Base-by-base conservation (phyloP, 1,139 yeast genomes). In the Lodderomyces elongisporus region DNA sequence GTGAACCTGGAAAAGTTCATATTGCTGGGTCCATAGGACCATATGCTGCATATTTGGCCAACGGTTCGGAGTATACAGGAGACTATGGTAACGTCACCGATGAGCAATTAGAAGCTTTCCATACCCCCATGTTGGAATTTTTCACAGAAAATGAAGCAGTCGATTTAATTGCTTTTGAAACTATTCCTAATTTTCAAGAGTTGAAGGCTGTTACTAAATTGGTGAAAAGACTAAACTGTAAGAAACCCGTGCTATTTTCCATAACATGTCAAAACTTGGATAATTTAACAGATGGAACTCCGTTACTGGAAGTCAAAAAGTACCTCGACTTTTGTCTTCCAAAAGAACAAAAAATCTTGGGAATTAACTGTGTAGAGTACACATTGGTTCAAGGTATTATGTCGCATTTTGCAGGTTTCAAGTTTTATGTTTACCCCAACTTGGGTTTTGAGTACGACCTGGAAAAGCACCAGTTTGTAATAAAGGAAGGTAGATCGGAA, bases 1-100 rank as follows among this genome's bases (percentile, higher is more conserved):
- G 30, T 36, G 47, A 20, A 30, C 46, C 37, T 29, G 33, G 30
- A 4, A 24, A 33, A 9, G 48, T 49, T 3, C 45, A 41, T 25
- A 64, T 79, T 4, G 73, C 73, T 7, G 88, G 80, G 0, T 74
- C 83, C 7, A 51, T 80, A n/a, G 91, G 89, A 0, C 87, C 91
- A 0, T 82, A 74, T 48, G 89, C 88, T 1, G 80, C 85, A 0
- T 75, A 54, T 41, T 51, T 79, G 27, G 76, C 79, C 17, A 68
- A 77, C 42, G 88, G 88, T 1, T 65, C 79, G 1, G 91, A 82
- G 46, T 82, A 78, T 47, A 76, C 79, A 2, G 89, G 89, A 0
- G 60, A 70, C 23, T 82, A 82, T 46, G 58, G 54, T 12, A 58
- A 49, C 5, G 51, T 55, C 1, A 39, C 55, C 1, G 46, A 47